Conservation (phyloP, 1,284 basidiomycete species). For the Jaminaea rosea region DNA sequence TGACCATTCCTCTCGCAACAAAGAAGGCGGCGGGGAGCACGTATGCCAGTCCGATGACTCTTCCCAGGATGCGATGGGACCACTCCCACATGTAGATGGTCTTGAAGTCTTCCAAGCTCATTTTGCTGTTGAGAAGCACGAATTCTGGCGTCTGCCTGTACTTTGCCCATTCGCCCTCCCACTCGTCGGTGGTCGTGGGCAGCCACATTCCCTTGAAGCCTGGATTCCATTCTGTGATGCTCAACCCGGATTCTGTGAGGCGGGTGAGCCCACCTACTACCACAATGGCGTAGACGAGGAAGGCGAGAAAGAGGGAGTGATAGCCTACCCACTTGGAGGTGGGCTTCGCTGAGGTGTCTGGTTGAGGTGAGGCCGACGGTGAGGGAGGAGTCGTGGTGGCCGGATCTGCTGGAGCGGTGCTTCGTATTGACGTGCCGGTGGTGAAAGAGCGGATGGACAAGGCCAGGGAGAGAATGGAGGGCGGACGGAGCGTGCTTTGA, state of each 20-base stretch:
- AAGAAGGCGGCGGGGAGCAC: slow-evolving; percentile 41
- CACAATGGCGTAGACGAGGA: slow-evolving; percentile 79
- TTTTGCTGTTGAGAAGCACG: slow-evolving; percentile 76
- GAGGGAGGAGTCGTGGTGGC: too few species aligned
- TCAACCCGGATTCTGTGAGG: slow-evolving; percentile 91
- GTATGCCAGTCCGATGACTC: slow-evolving; percentile 65
- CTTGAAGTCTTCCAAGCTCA: slow-evolving; percentile 84
- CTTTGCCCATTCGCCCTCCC: slow-evolving; percentile 86
- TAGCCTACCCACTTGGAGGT: neutral
- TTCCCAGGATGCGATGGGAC: slow-evolving; percentile 86
- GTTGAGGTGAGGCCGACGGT: too few species aligned
- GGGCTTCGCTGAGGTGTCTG: too few species aligned
- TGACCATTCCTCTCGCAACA: slow-evolving; percentile 6
- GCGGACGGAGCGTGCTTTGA: too few species aligned
- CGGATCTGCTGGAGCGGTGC: too few species aligned
- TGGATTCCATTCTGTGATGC: slow-evolving; percentile 96
- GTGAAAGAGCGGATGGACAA: too few species aligned
- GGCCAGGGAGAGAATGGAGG: too few species aligned
- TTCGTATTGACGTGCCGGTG: too few species aligned
- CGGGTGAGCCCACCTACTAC: slow-evolving; percentile 94
- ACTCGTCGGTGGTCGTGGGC: slow-evolving; percentile 66
- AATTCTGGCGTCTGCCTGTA: slow-evolving; percentile 94
- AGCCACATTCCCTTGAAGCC: slow-evolving; percentile 75
- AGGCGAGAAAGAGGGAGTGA: neutral
- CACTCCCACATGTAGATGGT: slow-evolving; percentile 98